Percentiles rank a stretch among this genome's conserved stretches.
Conservation (phyloP, 1,284 basidiomycete species). For the Puccinia triticina region DNA sequence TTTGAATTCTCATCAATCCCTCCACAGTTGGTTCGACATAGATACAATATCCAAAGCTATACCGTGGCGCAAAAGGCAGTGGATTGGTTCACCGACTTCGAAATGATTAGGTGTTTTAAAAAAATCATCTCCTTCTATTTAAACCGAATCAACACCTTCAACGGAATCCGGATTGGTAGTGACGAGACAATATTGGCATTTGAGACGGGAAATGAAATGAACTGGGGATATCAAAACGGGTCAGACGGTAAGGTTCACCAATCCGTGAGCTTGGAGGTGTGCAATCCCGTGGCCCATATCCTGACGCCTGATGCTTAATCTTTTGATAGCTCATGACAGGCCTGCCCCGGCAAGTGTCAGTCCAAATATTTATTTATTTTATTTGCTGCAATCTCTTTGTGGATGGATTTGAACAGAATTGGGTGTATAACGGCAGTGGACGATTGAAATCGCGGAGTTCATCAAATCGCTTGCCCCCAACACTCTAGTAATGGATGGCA, state of each 20-base stretch:
- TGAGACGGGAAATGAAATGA: slow-evolving; percentile 48
- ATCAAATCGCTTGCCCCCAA: slow-evolving; percentile 46
- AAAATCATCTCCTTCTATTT: slow-evolving; percentile 31
- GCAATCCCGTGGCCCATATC: no score
- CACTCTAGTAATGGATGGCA: slow-evolving; percentile 50
- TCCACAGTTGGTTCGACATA: slow-evolving; percentile 42
- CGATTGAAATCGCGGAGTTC: slow-evolving; percentile 31
- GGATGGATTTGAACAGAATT: background rate
- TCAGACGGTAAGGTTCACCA: slow-evolving; percentile 8
- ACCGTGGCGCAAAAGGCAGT: background rate
- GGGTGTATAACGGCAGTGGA: slow-evolving; percentile 17
- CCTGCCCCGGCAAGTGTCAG: slow-evolving; percentile 18
- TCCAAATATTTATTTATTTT: no score
- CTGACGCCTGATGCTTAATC: background rate
- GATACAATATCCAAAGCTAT: slow-evolving; percentile 38
- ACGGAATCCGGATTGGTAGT: slow-evolving; percentile 28
- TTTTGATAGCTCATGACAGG: background rate
- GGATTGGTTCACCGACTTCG: slow-evolving; percentile 44
- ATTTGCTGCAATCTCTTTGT: no score
- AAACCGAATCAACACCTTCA: slow-evolving; percentile 44
- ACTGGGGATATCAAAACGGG: slow-evolving; percentile 15
- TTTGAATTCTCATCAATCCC: background rate
- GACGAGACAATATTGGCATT: slow-evolving; percentile 39
- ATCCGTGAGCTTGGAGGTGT: no score
- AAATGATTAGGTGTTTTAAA: slow-evolving; percentile 30